Evolutionary conservation across 1,139 yeast genomes (phyloP).

Genomic region (Meyerozyma elateridarum): DNA sequence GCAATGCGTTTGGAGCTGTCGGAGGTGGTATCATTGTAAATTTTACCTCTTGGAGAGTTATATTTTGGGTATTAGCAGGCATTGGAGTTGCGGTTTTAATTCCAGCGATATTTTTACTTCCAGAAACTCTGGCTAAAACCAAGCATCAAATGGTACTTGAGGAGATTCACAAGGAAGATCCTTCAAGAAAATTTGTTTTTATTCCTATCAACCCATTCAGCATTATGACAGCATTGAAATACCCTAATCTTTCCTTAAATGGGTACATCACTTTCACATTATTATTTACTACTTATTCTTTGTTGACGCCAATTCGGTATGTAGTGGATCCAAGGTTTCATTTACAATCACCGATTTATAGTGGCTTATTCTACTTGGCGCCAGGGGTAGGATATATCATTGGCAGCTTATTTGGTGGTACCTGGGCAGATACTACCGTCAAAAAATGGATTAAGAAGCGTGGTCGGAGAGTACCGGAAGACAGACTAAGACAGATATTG

Average conservation of each 20-base stretch:
- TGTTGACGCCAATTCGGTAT: conserved; percentile 50
- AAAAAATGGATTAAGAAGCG: conserved; percentile 35
- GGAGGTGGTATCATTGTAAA: conserved; percentile 44
- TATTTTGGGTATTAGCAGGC: conserved; percentile 44
- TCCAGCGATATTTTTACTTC: conserved; percentile 28
- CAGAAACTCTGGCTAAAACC: conserved; percentile 37
- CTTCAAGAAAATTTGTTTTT: conserved; percentile 29
- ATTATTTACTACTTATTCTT: conserved; percentile 44
- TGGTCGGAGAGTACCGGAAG: conserved; percentile 49
- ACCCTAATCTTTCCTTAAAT: conserved; percentile 39
- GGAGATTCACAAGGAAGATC: conserved; percentile 5
- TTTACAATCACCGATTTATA: conserved; percentile 39
- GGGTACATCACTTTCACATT: conserved; percentile 38
- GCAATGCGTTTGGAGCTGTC: conserved; percentile 46
- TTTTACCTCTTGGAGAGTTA: conserved; percentile 48
- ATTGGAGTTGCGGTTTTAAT: conserved; percentile 26
- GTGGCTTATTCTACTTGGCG: conserved; percentile 48
- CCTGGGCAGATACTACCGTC: conserved; percentile 43
- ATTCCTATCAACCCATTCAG: conserved; percentile 41
- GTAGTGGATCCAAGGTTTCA: conserved; percentile 51
- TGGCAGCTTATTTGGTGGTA: conserved; percentile 49
- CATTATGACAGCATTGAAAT: conserved; percentile 33
- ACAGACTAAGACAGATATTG: conserved; percentile 38
- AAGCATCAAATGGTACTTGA: conserved; percentile 16
- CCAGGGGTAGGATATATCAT: conserved; percentile 47